phyloP scores from a whole-genome alignment of 352 stramenopile species.

The Pythium dissotocum region DNA sequence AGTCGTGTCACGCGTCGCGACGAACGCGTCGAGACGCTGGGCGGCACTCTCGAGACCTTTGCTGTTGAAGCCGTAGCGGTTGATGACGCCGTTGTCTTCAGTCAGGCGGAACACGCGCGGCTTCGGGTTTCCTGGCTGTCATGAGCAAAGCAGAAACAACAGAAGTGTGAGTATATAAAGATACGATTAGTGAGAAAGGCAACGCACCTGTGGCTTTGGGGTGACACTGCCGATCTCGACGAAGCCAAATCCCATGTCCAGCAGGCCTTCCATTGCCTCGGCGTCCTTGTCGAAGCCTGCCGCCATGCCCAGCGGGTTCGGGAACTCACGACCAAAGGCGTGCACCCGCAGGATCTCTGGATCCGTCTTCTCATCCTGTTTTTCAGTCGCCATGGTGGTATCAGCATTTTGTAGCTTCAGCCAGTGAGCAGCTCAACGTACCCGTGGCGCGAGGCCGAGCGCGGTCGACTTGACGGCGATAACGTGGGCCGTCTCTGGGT shows the following conservation, averaged over 20 bases:
- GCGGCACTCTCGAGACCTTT: slow-evolving; percentile 84
- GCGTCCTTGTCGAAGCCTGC: slow-evolving; percentile 98
- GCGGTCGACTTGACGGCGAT: slow-evolving; percentile 79
- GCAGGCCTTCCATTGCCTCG: slow-evolving; percentile 91
- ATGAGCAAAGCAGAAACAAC: background rate
- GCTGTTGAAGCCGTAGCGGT: slow-evolving; percentile 98
- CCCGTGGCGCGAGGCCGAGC: slow-evolving; percentile 73
- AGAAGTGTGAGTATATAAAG: background rate
- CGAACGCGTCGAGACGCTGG: slow-evolving; percentile 64
- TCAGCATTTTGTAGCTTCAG: background rate
- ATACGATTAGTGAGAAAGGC: background rate
- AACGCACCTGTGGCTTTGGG: slow-evolving; percentile 82
- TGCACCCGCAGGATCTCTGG: slow-evolving; percentile 54
- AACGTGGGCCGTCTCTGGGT: slow-evolving; percentile 86
- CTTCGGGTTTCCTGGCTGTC: slow-evolving; percentile 91
- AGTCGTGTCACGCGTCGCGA: slow-evolving; percentile 35
- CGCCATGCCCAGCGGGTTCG: slow-evolving; percentile 94
- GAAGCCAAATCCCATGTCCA: slow-evolving; percentile 61
- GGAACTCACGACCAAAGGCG: slow-evolving; percentile 75
- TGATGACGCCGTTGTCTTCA: slow-evolving; percentile 96
- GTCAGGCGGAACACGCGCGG: slow-evolving; percentile 95
- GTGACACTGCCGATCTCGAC: slow-evolving; percentile 81
- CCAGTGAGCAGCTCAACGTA: slow-evolving; percentile 12
- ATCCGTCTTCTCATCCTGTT: slow-evolving; percentile 48
- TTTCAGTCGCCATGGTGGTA: background rate